phyloP scores from a whole-genome alignment of 2,329 filamentous ascomycete species.

The Talaromyces funiculosus region DNA sequence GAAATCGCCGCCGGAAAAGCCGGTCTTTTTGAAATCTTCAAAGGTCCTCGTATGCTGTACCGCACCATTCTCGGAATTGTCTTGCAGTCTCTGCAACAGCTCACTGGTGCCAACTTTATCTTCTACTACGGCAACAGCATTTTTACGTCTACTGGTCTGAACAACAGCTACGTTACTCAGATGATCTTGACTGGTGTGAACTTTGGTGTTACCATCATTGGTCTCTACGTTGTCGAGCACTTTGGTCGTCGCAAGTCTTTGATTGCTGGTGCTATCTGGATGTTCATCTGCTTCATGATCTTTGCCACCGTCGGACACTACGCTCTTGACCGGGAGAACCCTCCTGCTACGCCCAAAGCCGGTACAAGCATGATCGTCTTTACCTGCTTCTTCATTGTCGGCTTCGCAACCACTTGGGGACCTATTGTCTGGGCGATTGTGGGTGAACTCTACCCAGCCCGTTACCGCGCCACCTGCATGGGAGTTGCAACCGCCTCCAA shows the following conservation, averaged over 20 bases:
- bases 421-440: conserved; percentile 49
- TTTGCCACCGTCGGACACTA: conserved; percentile 57
- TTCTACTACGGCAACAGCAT: conserved; percentile 54
- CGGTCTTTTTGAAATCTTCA: conserved; percentile 42
- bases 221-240: conserved; percentile 64
- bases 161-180: conserved; percentile 61
- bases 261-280: conserved; percentile 62
- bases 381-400: conserved; percentile 68
- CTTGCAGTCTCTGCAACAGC: conserved; percentile 45
- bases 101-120: conserved; percentile 47
- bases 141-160: conserved; percentile 61
- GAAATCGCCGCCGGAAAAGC: conserved; percentile 41
- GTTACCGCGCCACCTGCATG: conserved; percentile 66
- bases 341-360: conserved; percentile 41
- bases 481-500: conserved; percentile 72
- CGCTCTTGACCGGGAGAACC: conserved; percentile 34
- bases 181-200: conserved; percentile 66
- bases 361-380: conserved; percentile 67
- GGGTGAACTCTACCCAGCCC: conserved; percentile 42
- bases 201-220: conserved; percentile 60
- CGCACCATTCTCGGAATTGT: conserved; percentile 41
- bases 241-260: conserved; percentile 64
- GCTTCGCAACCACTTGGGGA: conserved; percentile 67
- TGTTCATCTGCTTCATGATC: conserved; percentile 55
- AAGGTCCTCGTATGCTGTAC: conserved; percentile 45